phyloP scores from a whole-genome alignment of 75 land plant species.

The Sequoia sempervirens region DNA sequence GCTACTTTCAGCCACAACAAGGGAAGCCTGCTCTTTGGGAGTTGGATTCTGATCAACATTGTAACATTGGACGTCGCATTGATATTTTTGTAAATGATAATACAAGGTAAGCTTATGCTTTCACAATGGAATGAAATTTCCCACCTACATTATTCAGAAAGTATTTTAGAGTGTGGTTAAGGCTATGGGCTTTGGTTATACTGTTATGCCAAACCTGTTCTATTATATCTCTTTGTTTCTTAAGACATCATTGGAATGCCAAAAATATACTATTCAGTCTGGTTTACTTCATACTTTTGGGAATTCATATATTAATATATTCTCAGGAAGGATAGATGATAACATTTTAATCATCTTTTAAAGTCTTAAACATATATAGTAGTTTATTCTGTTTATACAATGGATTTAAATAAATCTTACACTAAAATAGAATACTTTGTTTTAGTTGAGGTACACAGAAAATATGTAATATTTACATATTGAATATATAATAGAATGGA shows the following conservation, averaged over 20 bases:
- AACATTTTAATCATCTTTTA: background rate
- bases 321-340: background rate
- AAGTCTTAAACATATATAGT: background rate
- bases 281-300: background rate
- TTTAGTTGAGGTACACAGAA: no score
- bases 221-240: background rate
- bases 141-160: background rate
- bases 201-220: background rate
- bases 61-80: conserved; percentile 29
- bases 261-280: background rate
- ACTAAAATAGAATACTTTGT: no score
- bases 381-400: background rate
- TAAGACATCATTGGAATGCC: background rate
- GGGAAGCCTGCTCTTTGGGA: conserved; percentile 79
- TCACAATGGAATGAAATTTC: background rate
- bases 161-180: background rate
- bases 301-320: background rate
- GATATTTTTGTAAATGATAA: conserved; percentile 27
- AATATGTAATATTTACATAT: background rate
- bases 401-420: no score
- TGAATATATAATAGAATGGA: no score
- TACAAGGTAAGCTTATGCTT: conserved; percentile 21
- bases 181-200: background rate
- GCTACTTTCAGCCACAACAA: conserved; percentile 66
- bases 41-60: conserved; percentile 57